A percentile compares a stretch with the other conserved stretches of the same genome.
phyloP scores from a whole-genome alignment of 768 basidiomycete genomes.

The Gloeopeniophorella convolvens region DNA sequence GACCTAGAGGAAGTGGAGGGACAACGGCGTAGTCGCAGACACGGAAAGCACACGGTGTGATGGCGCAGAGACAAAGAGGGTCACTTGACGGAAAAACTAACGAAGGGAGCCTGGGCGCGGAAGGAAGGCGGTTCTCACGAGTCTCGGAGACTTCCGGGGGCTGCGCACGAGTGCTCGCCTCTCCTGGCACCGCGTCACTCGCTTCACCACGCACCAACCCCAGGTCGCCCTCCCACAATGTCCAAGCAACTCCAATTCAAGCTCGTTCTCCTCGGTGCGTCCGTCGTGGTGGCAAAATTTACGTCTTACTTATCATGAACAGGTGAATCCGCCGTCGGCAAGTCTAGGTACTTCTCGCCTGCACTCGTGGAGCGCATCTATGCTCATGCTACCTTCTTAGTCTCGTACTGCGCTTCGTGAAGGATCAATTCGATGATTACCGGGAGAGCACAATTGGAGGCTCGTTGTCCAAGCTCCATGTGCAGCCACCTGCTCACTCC shows the following conservation, averaged over 20 bases:
- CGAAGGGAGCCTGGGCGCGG: neutral
- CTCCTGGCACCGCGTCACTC: constrained; percentile 21
- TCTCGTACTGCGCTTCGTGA: constrained; percentile 92
- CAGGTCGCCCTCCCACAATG: constrained; percentile 50
- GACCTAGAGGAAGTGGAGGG: neutral
- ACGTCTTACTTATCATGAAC: constrained; percentile 12
- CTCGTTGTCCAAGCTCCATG: constrained; percentile 25
- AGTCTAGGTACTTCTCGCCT: constrained; percentile 64
- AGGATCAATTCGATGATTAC: constrained; percentile 94
- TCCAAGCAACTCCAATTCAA: constrained; percentile 94
- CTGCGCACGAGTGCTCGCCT: neutral
- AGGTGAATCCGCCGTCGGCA: constrained; percentile 98
- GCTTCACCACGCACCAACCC: constrained; percentile 26
- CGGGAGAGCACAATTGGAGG: constrained; percentile 93
- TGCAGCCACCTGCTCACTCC: constrained; percentile 21
- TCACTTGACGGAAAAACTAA: neutral
- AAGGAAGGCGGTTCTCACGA: neutral
- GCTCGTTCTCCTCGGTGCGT: constrained; percentile 87
- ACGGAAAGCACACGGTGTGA: constrained; percentile 14
- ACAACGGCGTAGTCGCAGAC: constrained; percentile 19
- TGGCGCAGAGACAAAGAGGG: constrained; percentile 8
- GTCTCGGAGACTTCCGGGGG: neutral
- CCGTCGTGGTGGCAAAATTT: neutral
- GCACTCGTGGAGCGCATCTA: constrained; percentile 21
- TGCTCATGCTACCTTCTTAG: constrained; percentile 36